Evolutionary conservation across 768 basidiomycete species (phyloP).

Genomic region (Sporobolomyces pararoseus): DNA sequence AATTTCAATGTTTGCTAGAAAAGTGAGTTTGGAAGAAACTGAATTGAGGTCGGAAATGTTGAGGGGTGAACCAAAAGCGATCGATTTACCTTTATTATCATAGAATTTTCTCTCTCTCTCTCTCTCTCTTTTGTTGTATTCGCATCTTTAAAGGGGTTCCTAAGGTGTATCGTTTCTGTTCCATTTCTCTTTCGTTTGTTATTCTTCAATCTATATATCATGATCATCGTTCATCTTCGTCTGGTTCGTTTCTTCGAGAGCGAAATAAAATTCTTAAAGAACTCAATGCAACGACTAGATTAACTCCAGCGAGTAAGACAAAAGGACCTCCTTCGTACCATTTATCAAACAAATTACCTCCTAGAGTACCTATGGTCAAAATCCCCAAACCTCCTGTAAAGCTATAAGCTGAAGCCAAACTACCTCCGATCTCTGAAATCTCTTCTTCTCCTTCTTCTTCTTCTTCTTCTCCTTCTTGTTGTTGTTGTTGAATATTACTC

Average conservation of each 20-base stretch:
- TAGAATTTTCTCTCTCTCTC: not conserved
- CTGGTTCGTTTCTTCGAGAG: not conserved
- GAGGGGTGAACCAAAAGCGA: constrained; percentile 1
- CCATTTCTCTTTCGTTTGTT: not conserved
- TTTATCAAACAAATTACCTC: constrained; percentile 14
- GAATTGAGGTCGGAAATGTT: constrained; percentile 1
- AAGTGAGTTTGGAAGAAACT: not conserved
- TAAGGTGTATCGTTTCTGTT: no score
- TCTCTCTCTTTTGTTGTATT: no score
- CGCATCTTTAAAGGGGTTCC: no score
- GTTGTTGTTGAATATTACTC: no score
- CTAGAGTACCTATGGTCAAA: constrained; percentile 19
- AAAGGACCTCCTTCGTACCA: constrained; percentile 15
- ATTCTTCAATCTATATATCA: not conserved
- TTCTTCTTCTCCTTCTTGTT: not conserved
- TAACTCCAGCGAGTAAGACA: not conserved
- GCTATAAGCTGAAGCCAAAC: constrained; percentile 20
- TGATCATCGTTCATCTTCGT: not conserved
- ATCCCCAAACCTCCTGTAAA: constrained; percentile 37
- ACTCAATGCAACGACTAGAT: not conserved
- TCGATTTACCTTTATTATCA: not conserved
- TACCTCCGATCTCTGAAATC: no score
- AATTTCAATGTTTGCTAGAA: constrained; percentile 10
- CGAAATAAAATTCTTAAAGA: not conserved
- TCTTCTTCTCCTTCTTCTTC: constrained; percentile 14